Percentiles rank a stretch among this genome's conserved stretches.
Conservation (phyloP, 352 stramenopile genomes). For the Blastocystis sp. region DNA sequence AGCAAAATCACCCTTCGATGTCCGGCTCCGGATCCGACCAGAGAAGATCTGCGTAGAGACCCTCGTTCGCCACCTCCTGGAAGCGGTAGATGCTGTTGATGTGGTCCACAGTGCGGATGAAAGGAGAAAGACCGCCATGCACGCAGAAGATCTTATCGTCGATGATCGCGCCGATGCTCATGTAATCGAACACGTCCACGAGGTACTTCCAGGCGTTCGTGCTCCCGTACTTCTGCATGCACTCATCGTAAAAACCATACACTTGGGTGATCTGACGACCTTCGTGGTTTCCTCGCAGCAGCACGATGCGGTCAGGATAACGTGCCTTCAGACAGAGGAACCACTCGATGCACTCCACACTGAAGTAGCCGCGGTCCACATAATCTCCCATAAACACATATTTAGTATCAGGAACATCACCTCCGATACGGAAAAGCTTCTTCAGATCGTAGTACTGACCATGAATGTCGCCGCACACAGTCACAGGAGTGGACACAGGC, state of each 20-base stretch:
- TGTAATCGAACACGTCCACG: slow-evolving; percentile 90
- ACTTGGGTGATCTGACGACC: slow-evolving; percentile 90
- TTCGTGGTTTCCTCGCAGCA: slow-evolving; percentile 81
- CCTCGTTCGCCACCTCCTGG: slow-evolving; percentile 88
- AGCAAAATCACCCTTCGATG: slow-evolving; percentile 72
- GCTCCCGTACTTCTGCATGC: slow-evolving; percentile 90
- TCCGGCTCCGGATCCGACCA: slow-evolving; percentile 94
- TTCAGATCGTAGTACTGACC: slow-evolving; percentile 81
- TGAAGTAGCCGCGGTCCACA: slow-evolving; percentile 81
- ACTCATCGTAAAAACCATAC: slow-evolving; percentile 95
- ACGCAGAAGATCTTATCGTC: slow-evolving; percentile 66
- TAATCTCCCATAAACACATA: slow-evolving; percentile 85
- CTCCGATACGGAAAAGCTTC: slow-evolving; percentile 78
- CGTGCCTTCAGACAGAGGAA: slow-evolving; percentile 78
- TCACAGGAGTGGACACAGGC: slow-evolving; percentile 74
- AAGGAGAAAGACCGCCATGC: slow-evolving; percentile 82
- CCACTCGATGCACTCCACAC: slow-evolving; percentile 80
- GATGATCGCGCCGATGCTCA: slow-evolving; percentile 81
- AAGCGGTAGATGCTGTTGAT: slow-evolving; percentile 90
- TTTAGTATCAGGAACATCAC: slow-evolving; percentile 77
- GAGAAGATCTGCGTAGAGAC: slow-evolving; percentile 93
- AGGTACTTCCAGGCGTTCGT: slow-evolving; percentile 90
- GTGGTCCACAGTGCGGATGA: slow-evolving; percentile 86
- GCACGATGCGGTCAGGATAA: slow-evolving; percentile 78
- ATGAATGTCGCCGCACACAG: slow-evolving; percentile 80